Percentiles rank a stretch among this genome's conserved stretches.
Evolutionary conservation across 1,139 yeast genomes (phyloP).

Genomic region (Kurtzmaniella quercitrusa): DNA sequence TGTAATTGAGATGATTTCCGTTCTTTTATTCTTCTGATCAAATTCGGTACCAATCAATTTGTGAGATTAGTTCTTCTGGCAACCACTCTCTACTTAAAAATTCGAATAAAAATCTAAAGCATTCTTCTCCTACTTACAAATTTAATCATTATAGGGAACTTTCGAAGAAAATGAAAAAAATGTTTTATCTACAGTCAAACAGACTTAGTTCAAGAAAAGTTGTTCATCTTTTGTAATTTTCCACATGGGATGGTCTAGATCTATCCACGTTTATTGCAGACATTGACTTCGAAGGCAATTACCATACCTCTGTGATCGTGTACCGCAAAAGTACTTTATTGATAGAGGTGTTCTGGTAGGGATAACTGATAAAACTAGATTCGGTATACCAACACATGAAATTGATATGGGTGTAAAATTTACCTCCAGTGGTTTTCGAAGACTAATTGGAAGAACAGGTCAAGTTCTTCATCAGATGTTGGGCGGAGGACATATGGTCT

Average conservation of each 20-base stretch:
- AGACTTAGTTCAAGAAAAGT: too few relatives aligned
- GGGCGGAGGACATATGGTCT: conserved; percentile 17
- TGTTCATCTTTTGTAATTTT: too few relatives aligned
- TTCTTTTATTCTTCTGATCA: too few relatives aligned
- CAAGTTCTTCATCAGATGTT: conserved; percentile 34
- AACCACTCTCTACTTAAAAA: too few relatives aligned
- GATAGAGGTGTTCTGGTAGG: conserved; percentile 55
- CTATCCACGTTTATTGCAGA: conserved; percentile 44
- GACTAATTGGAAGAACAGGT: conserved; percentile 57
- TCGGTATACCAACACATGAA: conserved; percentile 54
- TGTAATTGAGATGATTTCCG: too few relatives aligned
- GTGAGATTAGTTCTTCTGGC: too few relatives aligned
- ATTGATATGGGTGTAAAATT: conserved; percentile 53
- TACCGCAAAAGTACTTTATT: conserved; percentile 49
- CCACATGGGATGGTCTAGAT: conserved; percentile 43
- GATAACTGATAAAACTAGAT: conserved; percentile 53
- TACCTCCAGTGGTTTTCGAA: conserved; percentile 46
- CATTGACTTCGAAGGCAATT: conserved; percentile 52
- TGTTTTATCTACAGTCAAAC: too few relatives aligned
- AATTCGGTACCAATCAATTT: too few relatives aligned
- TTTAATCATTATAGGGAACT: too few relatives aligned
- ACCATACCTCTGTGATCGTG: conserved; percentile 63
- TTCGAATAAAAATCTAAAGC: too few relatives aligned
- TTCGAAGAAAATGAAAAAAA: too few relatives aligned
- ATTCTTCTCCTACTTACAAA: too few relatives aligned